Percentiles rank a stretch among this genome's conserved stretches.
Evolutionary conservation across 768 basidiomycete species (phyloP).

Genomic region (Favolaschia claudopus): DNA sequence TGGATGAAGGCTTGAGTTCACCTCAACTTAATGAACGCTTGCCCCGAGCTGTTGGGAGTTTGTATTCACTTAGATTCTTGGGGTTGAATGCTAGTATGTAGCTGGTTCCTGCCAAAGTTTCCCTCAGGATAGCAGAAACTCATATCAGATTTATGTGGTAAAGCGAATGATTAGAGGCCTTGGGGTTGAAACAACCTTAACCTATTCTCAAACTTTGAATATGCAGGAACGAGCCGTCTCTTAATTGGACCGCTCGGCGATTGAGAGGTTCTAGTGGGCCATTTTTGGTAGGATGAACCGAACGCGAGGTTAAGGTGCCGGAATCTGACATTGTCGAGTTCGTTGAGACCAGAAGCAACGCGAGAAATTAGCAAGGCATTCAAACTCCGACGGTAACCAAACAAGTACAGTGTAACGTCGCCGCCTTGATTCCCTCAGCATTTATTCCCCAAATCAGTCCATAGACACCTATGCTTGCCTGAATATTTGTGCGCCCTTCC

Average conservation of each 20-base stretch:
- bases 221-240: slow-evolving; percentile 86
- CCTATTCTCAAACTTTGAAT: slow-evolving; percentile 85
- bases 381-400: no score
- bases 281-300: slow-evolving; percentile 81
- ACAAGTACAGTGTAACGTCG: no score
- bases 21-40: neutral
- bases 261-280: slow-evolving; percentile 84
- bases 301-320: slow-evolving; percentile 79
- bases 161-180: slow-evolving; percentile 93
- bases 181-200: slow-evolving; percentile 90
- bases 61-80: neutral
- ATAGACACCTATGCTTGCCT: no score
- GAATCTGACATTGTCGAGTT: no score
- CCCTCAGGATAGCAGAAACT: slow-evolving; percentile 69
- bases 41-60: slow-evolving; percentile 1
- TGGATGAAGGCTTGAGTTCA: neutral
- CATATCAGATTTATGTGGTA: slow-evolving; percentile 71
- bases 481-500: no score
- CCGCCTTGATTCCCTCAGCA: no score
- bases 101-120: slow-evolving; percentile 94
- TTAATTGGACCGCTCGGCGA: slow-evolving; percentile 83
- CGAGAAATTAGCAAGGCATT: no score
- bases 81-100: slow-evolving; percentile 61
- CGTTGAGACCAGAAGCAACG: no score
- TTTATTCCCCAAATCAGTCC: no score